phyloP scores from a whole-genome alignment of 306 rosid species.

The Dryas alaskensis region DNA sequence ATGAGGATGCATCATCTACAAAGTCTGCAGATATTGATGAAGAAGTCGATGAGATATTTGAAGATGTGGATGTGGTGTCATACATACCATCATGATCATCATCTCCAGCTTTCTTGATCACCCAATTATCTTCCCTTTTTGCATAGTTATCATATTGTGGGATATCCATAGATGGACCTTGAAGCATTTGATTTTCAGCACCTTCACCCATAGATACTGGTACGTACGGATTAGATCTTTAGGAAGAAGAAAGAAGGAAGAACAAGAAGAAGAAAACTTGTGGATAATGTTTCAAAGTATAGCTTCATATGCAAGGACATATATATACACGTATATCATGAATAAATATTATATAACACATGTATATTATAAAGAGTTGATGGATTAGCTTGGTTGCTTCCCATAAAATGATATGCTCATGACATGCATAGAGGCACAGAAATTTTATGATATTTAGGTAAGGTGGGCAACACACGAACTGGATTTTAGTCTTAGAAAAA shows the following conservation, averaged over 20 bases:
- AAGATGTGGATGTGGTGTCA: conserved; percentile 23
- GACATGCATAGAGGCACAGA: conserved; percentile 7
- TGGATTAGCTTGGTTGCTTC: conserved; percentile 29
- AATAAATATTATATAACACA: background rate
- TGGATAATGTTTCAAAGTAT: conserved; percentile 10
- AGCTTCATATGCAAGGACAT: background rate
- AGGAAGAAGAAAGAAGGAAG: conserved; percentile 27
- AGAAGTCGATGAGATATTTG: conserved; percentile 26
- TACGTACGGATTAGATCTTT: background rate
- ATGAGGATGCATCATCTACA: conserved; percentile 42
- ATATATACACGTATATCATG: background rate
- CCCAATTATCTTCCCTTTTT: background rate
- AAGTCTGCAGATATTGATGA: conserved; percentile 24
- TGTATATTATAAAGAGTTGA: background rate
- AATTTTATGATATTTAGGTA: background rate
- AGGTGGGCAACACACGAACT: background rate
- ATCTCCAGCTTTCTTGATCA: conserved; percentile 1
- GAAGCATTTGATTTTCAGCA: conserved; percentile 13
- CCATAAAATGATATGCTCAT: background rate
- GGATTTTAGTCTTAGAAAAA: background rate
- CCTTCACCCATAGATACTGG: conserved; percentile 22
- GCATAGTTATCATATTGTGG: conserved; percentile 10
- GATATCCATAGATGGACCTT: conserved; percentile 8
- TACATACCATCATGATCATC: conserved; percentile 8
- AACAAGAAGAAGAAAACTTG: conserved; percentile 12